These are phyloP conservation scores for Kwoniella newhampshirensis DNA, from an alignment of 768 basidiomycete species.

Conservation along the genomic window DNA sequence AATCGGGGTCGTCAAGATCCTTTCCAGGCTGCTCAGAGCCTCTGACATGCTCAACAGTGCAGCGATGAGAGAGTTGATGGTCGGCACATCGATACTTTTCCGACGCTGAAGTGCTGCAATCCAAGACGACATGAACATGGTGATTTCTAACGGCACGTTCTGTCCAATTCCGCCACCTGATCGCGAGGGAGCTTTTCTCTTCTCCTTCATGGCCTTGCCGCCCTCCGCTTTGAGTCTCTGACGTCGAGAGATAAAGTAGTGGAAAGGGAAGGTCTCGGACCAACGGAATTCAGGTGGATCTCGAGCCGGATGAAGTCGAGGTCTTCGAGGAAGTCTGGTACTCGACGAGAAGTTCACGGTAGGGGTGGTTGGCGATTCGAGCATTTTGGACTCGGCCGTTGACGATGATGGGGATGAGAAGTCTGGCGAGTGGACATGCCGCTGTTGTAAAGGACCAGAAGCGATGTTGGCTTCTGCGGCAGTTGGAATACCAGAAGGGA, in stretches of 20 bases:
- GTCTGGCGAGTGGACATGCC: conserved; percentile 11
- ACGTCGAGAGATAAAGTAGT: conserved; percentile 19
- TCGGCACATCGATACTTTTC: conserved; percentile 48
- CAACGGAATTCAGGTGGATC: conserved; percentile 39
- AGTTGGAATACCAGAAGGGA: conserved; percentile 38
- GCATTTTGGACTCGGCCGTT: conserved; percentile 1
- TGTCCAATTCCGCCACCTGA: conserved; percentile 34
- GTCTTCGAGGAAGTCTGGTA: too few species aligned
- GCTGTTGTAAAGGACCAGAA: conserved; percentile 7
- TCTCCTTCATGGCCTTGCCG: conserved; percentile 15
- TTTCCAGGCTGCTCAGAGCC: conserved; percentile 40
- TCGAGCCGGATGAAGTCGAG: conserved; percentile 33
- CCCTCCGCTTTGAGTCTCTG: conserved; percentile 26
- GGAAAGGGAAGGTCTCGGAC: conserved; percentile 33
- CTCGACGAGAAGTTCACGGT: neutral
- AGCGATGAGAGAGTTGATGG: conserved; percentile 40
- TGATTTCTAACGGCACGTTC: conserved; percentile 48
- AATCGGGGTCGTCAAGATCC: conserved; percentile 51
- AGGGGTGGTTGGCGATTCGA: neutral
- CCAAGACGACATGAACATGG: conserved; percentile 46
- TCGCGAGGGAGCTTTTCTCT: conserved; percentile 7
- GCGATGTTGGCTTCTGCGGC: conserved; percentile 32
- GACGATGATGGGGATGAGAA: conserved; percentile 10
- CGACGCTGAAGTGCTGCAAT: conserved; percentile 40
- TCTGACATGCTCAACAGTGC: conserved; percentile 37